phyloP scores from a whole-genome alignment of 1,284 basidiomycete genomes.

The Papiliotrema terrestris region DNA sequence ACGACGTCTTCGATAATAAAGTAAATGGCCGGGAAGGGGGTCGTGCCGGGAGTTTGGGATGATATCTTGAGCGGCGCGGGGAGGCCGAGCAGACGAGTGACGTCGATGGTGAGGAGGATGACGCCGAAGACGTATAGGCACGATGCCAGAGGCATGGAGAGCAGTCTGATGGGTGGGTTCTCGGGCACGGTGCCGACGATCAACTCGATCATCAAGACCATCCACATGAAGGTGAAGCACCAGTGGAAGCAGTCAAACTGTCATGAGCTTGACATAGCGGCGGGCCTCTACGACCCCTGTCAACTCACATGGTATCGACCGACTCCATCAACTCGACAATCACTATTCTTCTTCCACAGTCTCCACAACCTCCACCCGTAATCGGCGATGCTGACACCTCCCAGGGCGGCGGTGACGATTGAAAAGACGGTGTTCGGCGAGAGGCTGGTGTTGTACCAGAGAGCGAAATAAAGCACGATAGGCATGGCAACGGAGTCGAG shows the following conservation, averaged over 20 bases:
- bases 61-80: conserved; percentile 2
- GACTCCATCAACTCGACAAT: neutral
- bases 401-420: conserved; percentile 5
- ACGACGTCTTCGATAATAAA: conserved; percentile 6
- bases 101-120: conserved; percentile 2
- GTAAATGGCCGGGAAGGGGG: conserved; percentile 3
- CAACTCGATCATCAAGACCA: conserved; percentile 5
- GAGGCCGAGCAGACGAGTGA: neutral
- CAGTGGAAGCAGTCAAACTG: conserved; percentile 9
- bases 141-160: conserved; percentile 5
- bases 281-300: neutral
- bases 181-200: conserved; percentile 3
- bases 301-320: conserved; percentile 1
- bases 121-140: neutral
- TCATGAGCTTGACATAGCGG: neutral
- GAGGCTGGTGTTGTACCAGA: conserved; percentile 3
- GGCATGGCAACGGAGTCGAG: conserved; percentile 9
- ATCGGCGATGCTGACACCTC: conserved; percentile 5
- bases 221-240: conserved; percentile 8
- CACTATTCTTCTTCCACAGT: conserved; percentile 2
- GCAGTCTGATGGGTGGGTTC: conserved; percentile 6
- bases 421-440: conserved; percentile 4
- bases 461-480: conserved; percentile 4
- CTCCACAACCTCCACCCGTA: conserved; percentile 5
- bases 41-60: neutral